phyloP scores from a whole-genome alignment of 139 green algal genomes.

The Zygnema circumcarinatum region DNA sequence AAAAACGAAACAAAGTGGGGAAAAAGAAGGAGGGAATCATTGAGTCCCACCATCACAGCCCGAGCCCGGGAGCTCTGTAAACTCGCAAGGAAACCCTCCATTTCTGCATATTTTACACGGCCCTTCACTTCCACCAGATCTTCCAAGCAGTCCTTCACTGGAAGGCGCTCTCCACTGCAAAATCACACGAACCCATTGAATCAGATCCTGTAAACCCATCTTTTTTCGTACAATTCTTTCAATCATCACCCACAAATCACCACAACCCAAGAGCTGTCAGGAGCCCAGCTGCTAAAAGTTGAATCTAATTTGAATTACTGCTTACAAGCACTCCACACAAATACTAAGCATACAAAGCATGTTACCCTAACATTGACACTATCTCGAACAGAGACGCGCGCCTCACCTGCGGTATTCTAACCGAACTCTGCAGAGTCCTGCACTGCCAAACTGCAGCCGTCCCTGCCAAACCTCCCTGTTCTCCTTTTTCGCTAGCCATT shows the following conservation, averaged over 20 bases:
- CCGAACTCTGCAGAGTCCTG: not conserved
- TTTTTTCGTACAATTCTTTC: no score
- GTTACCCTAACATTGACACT: no score
- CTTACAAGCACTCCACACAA: not conserved
- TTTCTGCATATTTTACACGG: constrained; percentile 35
- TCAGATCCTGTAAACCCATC: not conserved
- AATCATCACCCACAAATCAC: no score
- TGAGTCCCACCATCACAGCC: constrained; percentile 23
- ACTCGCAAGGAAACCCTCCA: constrained; percentile 13
- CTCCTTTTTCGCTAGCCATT: not conserved
- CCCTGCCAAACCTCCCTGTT: constrained; percentile 1
- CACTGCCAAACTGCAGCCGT: not conserved
- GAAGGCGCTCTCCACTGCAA: constrained; percentile 26
- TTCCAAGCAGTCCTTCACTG: constrained; percentile 10
- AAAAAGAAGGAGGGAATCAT: no score
- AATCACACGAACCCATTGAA: not conserved
- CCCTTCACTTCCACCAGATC: constrained; percentile 41
- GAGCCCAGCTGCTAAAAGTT: no score
- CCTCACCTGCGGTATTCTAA: not conserved
- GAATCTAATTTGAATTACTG: no score
- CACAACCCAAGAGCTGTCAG: not conserved
- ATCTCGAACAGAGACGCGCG: not conserved
- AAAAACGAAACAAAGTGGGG: no score
- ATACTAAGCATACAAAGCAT: constrained; percentile 9
- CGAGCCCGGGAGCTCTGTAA: constrained; percentile 29